A percentile compares a stretch with the other conserved stretches of the same genome.
phyloP scores from a whole-genome alignment of 2,329 filamentous ascomycete genomes.

The Phoma herbarum region DNA sequence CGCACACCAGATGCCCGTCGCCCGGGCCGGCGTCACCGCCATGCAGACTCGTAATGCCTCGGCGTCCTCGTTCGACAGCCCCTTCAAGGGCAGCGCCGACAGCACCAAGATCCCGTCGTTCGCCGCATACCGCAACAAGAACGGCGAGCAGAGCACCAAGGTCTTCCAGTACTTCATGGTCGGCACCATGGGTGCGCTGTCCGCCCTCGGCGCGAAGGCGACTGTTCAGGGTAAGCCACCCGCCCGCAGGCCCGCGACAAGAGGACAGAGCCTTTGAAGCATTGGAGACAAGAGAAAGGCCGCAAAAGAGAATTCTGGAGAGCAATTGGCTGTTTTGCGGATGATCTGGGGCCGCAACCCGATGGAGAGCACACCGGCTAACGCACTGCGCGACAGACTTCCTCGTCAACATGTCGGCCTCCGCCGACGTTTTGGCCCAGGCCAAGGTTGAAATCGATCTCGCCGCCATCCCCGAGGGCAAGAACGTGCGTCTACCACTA shows the following conservation, averaged over 20 bases:
- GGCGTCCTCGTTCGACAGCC: conserved; percentile 60
- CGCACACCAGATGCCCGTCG: conserved; percentile 57
- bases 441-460: conserved; percentile 99
- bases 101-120: conserved; percentile 84
- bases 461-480: conserved; percentile 92
- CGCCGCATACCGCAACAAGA: conserved; percentile 81
- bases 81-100: conserved; percentile 62
- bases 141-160: conserved; percentile 76
- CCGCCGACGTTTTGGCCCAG: conserved; percentile 97
- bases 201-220: conserved; percentile 93
- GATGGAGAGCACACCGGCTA: conserved; percentile 44
- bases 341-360: conserved; percentile 34
- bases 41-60: conserved; percentile 56
- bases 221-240: conserved; percentile 87
- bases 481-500: conserved; percentile 77
- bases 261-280: conserved; percentile 20
- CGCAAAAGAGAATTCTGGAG: conserved; percentile 12
- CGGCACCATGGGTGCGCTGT: conserved; percentile 89
- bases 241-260: conserved; percentile 13
- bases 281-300: conserved; percentile 8
- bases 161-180: conserved; percentile 99
- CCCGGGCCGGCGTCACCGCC: conserved; percentile 56
- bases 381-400: conserved; percentile 73
- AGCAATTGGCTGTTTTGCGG: conserved; percentile 45
- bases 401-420: conserved; percentile 99